Base-by-base conservation (phyloP, 345 rosid genomes). In the Balakata baccata region DNA sequence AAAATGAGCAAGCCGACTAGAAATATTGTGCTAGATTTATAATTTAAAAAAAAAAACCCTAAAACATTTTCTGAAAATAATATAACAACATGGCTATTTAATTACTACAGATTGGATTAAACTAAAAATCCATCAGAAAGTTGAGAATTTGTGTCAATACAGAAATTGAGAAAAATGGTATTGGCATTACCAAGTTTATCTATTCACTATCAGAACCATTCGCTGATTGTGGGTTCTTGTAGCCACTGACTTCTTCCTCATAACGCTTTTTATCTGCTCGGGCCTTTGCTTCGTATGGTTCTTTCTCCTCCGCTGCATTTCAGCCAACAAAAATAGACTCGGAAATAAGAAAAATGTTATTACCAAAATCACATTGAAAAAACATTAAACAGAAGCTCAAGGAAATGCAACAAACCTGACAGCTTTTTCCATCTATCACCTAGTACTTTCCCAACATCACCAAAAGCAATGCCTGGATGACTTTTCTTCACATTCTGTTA, bases 361-460 rank as follows among this genome's bases (percentile, higher is more conserved):
- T 54, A 45, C 39, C 20, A 50, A 20, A 20, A 1, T 7, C 22
- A 37, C 58, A 23, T 4, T 6, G 3, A 13, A 8, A 39, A 18
- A 9, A 25, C 11, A 29, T 29, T 29, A 23, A n/a, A 57, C 4
- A 65, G 34, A n/a, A 18, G 11, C 38, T 12, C 39, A 66, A 66
- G 29, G 25, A 41, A 58, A 69, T 34, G 22, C 61, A n/a, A n/a
- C n/a, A 29, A 74, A 91, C 98, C 91, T 61, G 94, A 51, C 97
- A 95, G 71, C 68, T 85, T 84, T 53, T 87, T 88, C 99, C 97
- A 95, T 80, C 81, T 90, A 0, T 91, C 98, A 37, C 94, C 98
- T 17, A 90, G 86, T 43, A 81, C 87, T 84, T 84, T 87, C 5
- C 85, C 83, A 38, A 87, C 85, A 5, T 86, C 96, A 17, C 86